Evolutionary conservation across 352 stramenopile species (phyloP).

Genomic region (Phytophthora agathidicida): DNA sequence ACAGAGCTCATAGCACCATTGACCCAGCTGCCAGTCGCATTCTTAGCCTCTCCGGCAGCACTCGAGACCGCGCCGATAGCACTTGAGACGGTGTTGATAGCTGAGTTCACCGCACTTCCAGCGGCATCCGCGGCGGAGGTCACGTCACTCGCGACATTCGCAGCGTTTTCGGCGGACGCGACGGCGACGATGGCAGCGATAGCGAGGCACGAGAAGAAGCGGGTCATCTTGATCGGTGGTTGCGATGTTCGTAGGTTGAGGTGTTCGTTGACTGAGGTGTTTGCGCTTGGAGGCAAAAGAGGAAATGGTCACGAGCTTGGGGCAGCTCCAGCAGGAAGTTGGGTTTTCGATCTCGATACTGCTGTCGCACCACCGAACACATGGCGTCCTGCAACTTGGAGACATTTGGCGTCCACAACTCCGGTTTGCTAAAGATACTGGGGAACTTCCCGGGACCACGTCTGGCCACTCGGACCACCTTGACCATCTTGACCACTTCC

Average conservation of each 20-base stretch:
- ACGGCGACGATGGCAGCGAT: slow-evolving; percentile 16
- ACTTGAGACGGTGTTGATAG: slow-evolving; percentile 6
- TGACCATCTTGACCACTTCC: no score
- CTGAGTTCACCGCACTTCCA: slow-evolving; percentile 7
- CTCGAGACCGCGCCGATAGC: slow-evolving; percentile 19
- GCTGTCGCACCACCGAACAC: slow-evolving; percentile 14
- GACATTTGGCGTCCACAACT: no score
- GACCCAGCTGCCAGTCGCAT: slow-evolving; percentile 28
- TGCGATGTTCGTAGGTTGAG: slow-evolving; percentile 3
- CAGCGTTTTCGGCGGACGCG: slow-evolving; percentile 1
- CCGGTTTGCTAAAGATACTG: no score
- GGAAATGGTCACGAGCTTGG: slow-evolving; percentile 24
- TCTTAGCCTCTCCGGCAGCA: slow-evolving; percentile 7
- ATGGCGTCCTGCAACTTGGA: slow-evolving; percentile 12
- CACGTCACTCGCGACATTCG: slow-evolving; percentile 16
- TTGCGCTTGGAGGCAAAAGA: slow-evolving; percentile 20
- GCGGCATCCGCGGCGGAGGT: slow-evolving; percentile 16
- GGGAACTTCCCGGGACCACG: no score
- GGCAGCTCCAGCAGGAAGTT: neutral
- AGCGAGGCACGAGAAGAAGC: slow-evolving; percentile 23
- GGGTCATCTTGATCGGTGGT: slow-evolving; percentile 28
- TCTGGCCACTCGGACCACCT: no score
- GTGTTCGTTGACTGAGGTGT: slow-evolving; percentile 1
- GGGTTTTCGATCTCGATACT: slow-evolving; percentile 1
- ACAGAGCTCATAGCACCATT: slow-evolving; percentile 14